Conservation (phyloP, 2,329 filamentous ascomycete species). For the Penicillium sp. region DNA sequence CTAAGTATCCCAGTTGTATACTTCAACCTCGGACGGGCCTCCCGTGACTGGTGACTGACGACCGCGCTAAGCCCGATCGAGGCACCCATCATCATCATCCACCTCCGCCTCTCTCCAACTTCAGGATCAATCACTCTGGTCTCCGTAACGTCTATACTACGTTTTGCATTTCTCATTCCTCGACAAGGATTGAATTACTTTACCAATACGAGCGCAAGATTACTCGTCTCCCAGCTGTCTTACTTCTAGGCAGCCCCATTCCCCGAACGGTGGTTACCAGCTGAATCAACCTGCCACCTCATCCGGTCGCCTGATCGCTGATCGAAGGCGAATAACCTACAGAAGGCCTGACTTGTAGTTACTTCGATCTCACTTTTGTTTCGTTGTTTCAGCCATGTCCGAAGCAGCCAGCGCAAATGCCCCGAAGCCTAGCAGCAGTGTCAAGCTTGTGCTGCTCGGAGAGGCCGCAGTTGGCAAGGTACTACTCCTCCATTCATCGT, state of each 20-base stretch:
- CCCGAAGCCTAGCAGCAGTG: slow-evolving; percentile 97
- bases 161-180: slow-evolving; percentile 4
- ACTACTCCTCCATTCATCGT: slow-evolving; percentile 24
- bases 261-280: slow-evolving; percentile 12
- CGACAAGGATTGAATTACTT: slow-evolving; percentile 6
- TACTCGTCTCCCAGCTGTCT: slow-evolving; percentile 18
- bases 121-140: not conserved
- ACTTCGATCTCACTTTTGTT: not conserved
- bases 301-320: slow-evolving; percentile 24
- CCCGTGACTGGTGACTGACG: slow-evolving; percentile 35
- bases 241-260: slow-evolving; percentile 20
- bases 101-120: slow-evolving; percentile 17
- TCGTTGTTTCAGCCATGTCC: slow-evolving; percentile 55
- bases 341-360: slow-evolving; percentile 27
- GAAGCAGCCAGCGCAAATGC: slow-evolving; percentile 63
- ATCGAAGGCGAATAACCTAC: slow-evolving; percentile 22
- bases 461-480: slow-evolving; percentile 99
- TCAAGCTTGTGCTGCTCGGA: slow-evolving; percentile 96
- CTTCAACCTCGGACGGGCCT: slow-evolving; percentile 1
- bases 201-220: slow-evolving; percentile 3
- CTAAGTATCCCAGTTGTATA: not conserved
- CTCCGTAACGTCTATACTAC: slow-evolving; percentile 11
- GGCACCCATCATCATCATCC: slow-evolving; percentile 25
- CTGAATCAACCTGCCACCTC: slow-evolving; percentile 19
- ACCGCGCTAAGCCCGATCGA: slow-evolving; percentile 24